Evolutionary conservation across 2,329 filamentous ascomycete genomes (phyloP), one percentile per base, ranked within the genome.

Genomic region (Cladosporium sp.): DNA sequence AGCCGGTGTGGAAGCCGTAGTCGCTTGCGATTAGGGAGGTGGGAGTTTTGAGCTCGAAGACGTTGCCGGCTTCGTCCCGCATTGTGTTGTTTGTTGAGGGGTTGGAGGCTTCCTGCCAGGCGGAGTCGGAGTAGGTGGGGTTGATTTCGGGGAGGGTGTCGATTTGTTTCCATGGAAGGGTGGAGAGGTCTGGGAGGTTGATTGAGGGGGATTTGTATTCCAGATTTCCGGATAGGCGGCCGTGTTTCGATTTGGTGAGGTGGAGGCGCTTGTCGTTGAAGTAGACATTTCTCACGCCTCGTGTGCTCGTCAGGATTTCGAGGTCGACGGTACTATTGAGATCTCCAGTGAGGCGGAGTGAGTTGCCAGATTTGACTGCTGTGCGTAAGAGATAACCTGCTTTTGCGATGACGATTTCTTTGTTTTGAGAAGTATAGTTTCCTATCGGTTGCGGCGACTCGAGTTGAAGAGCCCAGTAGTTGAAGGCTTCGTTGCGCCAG

Each of bases 1-100:
- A 79, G 3, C 86, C 86, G 0, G 81, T 76, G 63, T 87, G 75
- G 67, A 82, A 91, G 16, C 86, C 86, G 60, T 91, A 91, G 65
- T 91, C 86, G n/a, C 79, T 79, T 0, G 75, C 76, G 59, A 85
- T 88, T 0, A 91, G 75, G 3, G 68, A 72, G 0, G 79, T 82
- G 0, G 85, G 82, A 0, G 86, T 90, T 0, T 72, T 76, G 2
- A 84, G 69, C 7, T 69, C 66, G 7, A 69, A 67, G n/a, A 73
- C 69, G 15, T 40, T 48, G 12, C 45, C 45, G 9, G 36, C 36
- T 6, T 48, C 45, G n/a, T 48, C 45, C 4, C 69, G 67, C 16
- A 73, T 69, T 0, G 78, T 79, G 64, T 89, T 89, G 61, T 78
- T 79, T 1, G 81, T 83, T 2, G 72, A 73, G 1, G 69, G 72